Evolutionary conservation across 2,329 filamentous ascomycete species (phyloP).

Genomic region (Beauveria bassiana): DNA sequence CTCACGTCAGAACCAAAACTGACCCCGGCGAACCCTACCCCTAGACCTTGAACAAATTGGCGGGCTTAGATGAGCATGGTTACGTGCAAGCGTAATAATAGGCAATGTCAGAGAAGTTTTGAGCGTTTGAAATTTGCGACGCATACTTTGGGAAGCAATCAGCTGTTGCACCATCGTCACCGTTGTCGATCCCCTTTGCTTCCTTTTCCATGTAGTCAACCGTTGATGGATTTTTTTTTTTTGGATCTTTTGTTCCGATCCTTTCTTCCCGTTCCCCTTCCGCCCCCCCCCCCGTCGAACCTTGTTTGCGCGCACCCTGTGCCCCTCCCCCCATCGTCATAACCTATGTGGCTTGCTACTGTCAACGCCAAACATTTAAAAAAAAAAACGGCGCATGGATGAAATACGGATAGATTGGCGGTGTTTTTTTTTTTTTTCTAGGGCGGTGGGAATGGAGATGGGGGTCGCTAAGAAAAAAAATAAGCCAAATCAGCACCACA

Average conservation of each 20-base stretch:
- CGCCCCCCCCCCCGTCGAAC: neutral
- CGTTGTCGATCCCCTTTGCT: neutral
- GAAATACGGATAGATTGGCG: slow-evolving; percentile 9
- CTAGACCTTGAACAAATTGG: neutral
- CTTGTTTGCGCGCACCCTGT: neutral
- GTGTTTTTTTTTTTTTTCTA: neutral
- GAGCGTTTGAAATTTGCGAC: neutral
- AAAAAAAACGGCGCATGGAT: neutral
- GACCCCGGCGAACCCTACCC: neutral
- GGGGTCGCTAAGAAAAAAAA: neutral
- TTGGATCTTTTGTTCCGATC: neutral
- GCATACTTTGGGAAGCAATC: neutral
- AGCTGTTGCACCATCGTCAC: neutral
- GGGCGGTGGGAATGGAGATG: neutral
- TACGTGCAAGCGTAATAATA: neutral
- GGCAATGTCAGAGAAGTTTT: neutral
- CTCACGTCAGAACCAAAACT: slow-evolving; percentile 10
- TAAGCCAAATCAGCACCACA: neutral
- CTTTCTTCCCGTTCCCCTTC: too few relatives aligned
- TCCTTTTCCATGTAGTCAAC: neutral
- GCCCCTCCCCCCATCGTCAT: neutral
- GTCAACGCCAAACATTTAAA: neutral
- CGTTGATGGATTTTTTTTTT: neutral
- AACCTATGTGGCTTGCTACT: neutral
- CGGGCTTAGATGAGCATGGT: neutral